Percentiles rank a stretch among this genome's conserved stretches.
Conservation (phyloP, 1,139 yeast genomes). For the Zygosaccharomyces pseudobailii region DNA sequence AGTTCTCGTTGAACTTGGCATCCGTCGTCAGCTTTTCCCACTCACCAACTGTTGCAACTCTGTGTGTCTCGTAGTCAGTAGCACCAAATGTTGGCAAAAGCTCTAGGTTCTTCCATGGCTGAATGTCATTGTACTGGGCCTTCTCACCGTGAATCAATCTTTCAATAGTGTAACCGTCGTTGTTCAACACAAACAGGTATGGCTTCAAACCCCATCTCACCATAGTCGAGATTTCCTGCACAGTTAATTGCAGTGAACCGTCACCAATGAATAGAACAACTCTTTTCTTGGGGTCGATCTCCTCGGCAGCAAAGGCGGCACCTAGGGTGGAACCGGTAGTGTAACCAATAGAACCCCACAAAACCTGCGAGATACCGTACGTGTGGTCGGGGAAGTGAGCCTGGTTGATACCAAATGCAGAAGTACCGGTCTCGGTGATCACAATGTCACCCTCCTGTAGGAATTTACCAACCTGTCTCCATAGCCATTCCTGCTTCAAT, state of each 20-base stretch:
- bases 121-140: slow-evolving; percentile 75
- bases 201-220: slow-evolving; percentile 76
- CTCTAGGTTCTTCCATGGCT: slow-evolving; percentile 72
- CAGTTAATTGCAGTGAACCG: slow-evolving; percentile 84
- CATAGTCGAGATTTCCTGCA: slow-evolving; percentile 82
- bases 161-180: slow-evolving; percentile 86
- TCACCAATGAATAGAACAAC: slow-evolving; percentile 84
- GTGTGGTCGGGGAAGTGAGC: slow-evolving; percentile 71
- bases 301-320: slow-evolving; percentile 80
- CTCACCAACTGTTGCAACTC: slow-evolving; percentile 62
- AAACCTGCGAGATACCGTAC: slow-evolving; percentile 77
- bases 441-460: slow-evolving; percentile 75
- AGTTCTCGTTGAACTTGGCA: slow-evolving; percentile 42
- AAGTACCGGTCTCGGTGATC: slow-evolving; percentile 84
- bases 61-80: slow-evolving; percentile 44
- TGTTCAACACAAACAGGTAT: slow-evolving; percentile 76
- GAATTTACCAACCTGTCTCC: slow-evolving; percentile 74
- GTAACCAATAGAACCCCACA: slow-evolving; percentile 90
- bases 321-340: slow-evolving; percentile 83
- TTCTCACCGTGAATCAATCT: slow-evolving; percentile 78
- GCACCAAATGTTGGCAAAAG: slow-evolving; percentile 72
- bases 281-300: slow-evolving; percentile 62
- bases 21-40: slow-evolving; percentile 54
- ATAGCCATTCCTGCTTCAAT: slow-evolving; percentile 72
- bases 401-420: slow-evolving; percentile 81